Percentiles rank a stretch among this genome's conserved stretches.
Conservation (phyloP, 2,329 filamentous ascomycete species). For the Venturia nashicola region DNA sequence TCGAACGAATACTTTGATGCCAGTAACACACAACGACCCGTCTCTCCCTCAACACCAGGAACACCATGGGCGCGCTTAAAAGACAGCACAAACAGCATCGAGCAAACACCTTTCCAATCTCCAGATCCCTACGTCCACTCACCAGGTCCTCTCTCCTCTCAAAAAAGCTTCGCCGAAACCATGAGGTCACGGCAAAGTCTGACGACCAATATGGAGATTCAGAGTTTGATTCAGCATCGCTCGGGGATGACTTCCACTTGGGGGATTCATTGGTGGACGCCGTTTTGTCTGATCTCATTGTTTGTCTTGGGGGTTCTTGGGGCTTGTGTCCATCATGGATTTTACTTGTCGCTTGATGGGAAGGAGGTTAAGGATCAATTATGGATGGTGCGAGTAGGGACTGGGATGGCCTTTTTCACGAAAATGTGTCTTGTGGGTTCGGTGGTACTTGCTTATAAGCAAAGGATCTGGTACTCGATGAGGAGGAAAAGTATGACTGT, state of each 20-base stretch:
- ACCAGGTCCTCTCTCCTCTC: not conserved
- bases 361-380: constrained; percentile 20
- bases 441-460: constrained; percentile 23
- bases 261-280: constrained; percentile 9
- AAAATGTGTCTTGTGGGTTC: constrained; percentile 24
- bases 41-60: not conserved
- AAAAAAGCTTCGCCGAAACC: not conserved
- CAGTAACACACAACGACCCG: not conserved
- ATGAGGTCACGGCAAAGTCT: not conserved
- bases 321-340: constrained; percentile 24
- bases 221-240: not conserved
- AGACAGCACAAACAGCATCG: not conserved
- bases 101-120: not conserved
- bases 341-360: constrained; percentile 21
- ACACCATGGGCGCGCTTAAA: not conserved
- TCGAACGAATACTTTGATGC: not conserved
- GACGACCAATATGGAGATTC: not conserved
- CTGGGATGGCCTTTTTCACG: constrained; percentile 25
- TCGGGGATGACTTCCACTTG: not conserved
- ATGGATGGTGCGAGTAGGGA: constrained; percentile 23
- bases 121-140: not conserved
- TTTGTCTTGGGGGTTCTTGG: constrained; percentile 21
- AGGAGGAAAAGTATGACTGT: constrained; percentile 24
- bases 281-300: constrained; percentile 15
- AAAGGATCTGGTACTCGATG: constrained; percentile 26